phyloP scores from a whole-genome alignment of 306 rosid species.

The Acmispon strigosus region DNA sequence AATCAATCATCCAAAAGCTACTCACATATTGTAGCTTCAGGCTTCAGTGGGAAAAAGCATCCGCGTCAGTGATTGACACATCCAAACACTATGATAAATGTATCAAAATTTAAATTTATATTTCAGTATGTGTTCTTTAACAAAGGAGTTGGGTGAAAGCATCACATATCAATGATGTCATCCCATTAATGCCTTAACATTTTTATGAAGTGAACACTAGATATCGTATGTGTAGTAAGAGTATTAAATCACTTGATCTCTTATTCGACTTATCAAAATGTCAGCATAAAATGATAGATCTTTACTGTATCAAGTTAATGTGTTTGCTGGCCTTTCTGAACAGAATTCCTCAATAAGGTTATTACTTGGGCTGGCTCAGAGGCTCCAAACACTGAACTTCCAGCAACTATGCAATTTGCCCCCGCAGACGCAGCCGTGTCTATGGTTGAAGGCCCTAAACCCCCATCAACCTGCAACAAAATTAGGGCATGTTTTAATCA shows the following conservation, averaged over 20 bases:
- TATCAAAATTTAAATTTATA: background rate
- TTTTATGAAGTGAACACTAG: constrained; percentile 2
- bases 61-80: too few relatives aligned
- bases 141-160: constrained; percentile 1
- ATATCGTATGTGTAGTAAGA: background rate
- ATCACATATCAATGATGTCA: background rate
- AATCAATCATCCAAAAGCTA: too few relatives aligned
- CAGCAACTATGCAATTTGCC: constrained; percentile 94
- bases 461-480: constrained; percentile 85
- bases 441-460: constrained; percentile 92
- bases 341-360: constrained; percentile 58
- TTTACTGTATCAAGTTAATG: constrained; percentile 25
- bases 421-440: constrained; percentile 73
- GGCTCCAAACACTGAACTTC: constrained; percentile 96
- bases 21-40: too few relatives aligned
- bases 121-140: background rate
- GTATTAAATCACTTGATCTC: constrained; percentile 9
- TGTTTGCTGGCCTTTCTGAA: constrained; percentile 52
- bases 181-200: background rate
- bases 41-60: too few relatives aligned
- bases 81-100: background rate
- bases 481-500: constrained; percentile 4
- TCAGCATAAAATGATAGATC: background rate
- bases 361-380: constrained; percentile 74
- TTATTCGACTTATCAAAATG: constrained; percentile 15